phyloP scores from a whole-genome alignment of 1,139 yeast species.

The Schwanniomyces etchellsii region DNA sequence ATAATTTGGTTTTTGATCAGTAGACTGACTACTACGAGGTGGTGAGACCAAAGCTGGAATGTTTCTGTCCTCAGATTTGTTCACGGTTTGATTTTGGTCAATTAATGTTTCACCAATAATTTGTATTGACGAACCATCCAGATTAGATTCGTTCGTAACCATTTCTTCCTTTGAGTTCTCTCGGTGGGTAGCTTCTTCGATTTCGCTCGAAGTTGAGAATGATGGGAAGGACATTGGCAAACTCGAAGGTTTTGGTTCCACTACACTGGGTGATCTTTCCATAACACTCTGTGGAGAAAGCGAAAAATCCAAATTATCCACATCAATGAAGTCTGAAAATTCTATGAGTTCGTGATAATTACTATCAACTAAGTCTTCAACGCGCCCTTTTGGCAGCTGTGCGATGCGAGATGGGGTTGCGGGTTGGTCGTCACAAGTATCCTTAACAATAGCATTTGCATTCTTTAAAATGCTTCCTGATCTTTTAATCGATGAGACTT shows the following conservation, averaged over 20 bases:
- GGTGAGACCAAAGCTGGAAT: not conserved
- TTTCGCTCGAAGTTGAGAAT: not conserved
- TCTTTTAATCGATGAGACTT: slow-evolving; percentile 12
- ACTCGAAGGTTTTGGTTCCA: not conserved
- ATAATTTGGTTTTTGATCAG: not conserved
- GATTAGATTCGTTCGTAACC: not conserved
- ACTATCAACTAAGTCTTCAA: slow-evolving; percentile 9
- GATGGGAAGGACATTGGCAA: not conserved
- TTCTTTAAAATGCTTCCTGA: slow-evolving; percentile 48
- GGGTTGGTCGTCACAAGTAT: not conserved
- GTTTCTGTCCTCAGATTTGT: not conserved
- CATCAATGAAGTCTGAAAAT: slow-evolving; percentile 61
- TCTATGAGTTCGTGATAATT: slow-evolving; percentile 42
- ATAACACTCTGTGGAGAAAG: slow-evolving; percentile 12
- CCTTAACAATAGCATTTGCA: not conserved
- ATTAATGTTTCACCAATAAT: not conserved
- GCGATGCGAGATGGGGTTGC: not conserved
- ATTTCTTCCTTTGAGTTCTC: not conserved
- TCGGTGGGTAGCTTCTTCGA: not conserved
- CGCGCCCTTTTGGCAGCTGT: not conserved
- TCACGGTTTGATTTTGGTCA: not conserved
- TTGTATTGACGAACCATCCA: not conserved
- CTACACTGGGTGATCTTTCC: slow-evolving; percentile 2
- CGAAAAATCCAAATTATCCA: slow-evolving; percentile 39
- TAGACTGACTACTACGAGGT: not conserved